A percentile compares a stretch with the other conserved stretches of the same genome.
Evolutionary conservation across 2,329 filamentous ascomycete genomes (phyloP).

Genomic region (Pestalotiopsis sp.): DNA sequence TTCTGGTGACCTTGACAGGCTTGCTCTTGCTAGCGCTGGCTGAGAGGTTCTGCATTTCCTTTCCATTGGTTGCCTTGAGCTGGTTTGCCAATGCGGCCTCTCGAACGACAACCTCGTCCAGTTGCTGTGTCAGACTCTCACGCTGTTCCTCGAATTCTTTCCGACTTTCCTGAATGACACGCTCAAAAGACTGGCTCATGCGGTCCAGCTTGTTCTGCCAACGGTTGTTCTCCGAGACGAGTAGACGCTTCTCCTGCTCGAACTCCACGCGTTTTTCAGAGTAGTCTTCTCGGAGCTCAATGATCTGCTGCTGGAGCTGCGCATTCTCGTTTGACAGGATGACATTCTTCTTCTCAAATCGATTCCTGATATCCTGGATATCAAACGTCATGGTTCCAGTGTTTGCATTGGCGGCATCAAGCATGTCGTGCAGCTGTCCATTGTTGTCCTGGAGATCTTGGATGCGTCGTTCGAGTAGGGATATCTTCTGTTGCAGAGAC

Average conservation of each 20-base stretch:
- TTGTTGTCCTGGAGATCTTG: conserved; percentile 49
- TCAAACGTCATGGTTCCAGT: conserved; percentile 22
- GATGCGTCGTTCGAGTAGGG: conserved; percentile 47
- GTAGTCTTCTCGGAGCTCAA: conserved; percentile 21
- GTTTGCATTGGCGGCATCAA: conserved; percentile 34
- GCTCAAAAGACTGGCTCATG: conserved; percentile 30
- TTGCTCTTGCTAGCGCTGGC: conserved; percentile 26
- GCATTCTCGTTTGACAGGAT: conserved; percentile 24
- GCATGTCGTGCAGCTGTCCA: conserved; percentile 47
- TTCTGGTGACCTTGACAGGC: conserved; percentile 32
- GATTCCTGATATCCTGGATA: conserved; percentile 22
- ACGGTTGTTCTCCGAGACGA: conserved; percentile 19
- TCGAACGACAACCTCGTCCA: conserved; percentile 21
- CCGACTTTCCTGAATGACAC: conserved; percentile 28
- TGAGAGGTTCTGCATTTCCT: conserved; percentile 25
- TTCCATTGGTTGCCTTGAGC: conserved; percentile 20
- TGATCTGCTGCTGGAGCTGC: conserved; percentile 24
- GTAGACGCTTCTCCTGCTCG: conserved; percentile 23
- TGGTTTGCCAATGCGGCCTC: conserved; percentile 20
- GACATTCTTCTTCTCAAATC: conserved; percentile 23
- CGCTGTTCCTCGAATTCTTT: conserved; percentile 20
- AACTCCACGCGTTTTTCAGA: conserved; percentile 15
- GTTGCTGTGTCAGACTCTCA: conserved; percentile 21
- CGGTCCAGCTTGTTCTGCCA: conserved; percentile 47
- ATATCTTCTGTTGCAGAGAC: conserved; percentile 40